Evolutionary conservation across 2,329 filamentous ascomycete species (phyloP).

Genomic region (Didymella glomerata): DNA sequence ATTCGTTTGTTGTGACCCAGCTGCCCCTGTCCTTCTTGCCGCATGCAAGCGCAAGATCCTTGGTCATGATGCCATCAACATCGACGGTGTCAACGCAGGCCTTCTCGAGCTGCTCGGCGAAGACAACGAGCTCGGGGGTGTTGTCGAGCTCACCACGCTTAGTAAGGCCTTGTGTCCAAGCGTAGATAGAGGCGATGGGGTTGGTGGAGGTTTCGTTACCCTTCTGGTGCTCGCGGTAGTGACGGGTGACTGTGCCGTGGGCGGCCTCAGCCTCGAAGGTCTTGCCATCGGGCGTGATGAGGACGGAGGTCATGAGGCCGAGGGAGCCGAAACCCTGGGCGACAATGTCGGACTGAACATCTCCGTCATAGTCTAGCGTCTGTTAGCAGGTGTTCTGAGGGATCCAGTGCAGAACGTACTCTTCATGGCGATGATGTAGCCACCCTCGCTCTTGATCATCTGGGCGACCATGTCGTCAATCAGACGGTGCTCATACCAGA

Average conservation of each 20-base stretch:
- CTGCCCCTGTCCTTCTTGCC: constrained; percentile 84
- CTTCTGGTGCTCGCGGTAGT: constrained; percentile 99
- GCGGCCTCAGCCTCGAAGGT: constrained; percentile 98
- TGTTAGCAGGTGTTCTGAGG: constrained; percentile 26
- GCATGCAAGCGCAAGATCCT: constrained; percentile 94
- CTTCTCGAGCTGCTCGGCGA: constrained; percentile 89
- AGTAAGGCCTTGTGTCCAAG: constrained; percentile 93
- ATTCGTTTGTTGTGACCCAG: constrained; percentile 90
- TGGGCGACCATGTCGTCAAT: constrained; percentile 99
- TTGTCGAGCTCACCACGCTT: constrained; percentile 93
- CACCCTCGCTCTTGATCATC: constrained; percentile 99
- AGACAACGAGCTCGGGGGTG: constrained; percentile 90
- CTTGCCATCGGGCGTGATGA: constrained; percentile 95
- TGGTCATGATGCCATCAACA: constrained; percentile 96
- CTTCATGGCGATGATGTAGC: constrained; percentile 98
- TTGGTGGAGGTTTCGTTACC: constrained; percentile 97
- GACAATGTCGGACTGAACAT: constrained; percentile 98
- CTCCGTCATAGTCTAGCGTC: constrained; percentile 88
- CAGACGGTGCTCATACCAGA: constrained; percentile 99
- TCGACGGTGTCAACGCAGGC: constrained; percentile 96
- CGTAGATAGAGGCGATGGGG: constrained; percentile 98
- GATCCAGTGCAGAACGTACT: constrained; percentile 62
- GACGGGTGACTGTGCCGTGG: constrained; percentile 96
- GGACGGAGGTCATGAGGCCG: constrained; percentile 96
- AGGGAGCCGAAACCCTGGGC: constrained; percentile 98